Evolutionary conservation across 768 basidiomycete genomes (phyloP).

Genomic region (Clitopilus hobsonii): DNA sequence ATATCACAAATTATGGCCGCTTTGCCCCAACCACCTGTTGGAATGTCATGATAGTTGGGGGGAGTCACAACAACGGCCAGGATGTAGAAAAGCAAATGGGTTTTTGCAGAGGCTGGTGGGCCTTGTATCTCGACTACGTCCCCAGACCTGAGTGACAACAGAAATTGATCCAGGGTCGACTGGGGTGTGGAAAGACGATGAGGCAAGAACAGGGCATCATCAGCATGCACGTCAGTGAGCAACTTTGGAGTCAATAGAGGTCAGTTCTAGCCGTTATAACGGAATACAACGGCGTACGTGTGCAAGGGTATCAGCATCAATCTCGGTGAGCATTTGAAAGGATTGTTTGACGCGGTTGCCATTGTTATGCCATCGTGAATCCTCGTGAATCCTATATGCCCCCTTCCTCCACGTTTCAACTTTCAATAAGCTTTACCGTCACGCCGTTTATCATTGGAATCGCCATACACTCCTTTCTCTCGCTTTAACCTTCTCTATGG

Average conservation of each 20-base stretch:
- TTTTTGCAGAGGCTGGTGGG: constrained; percentile 70
- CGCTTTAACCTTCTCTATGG: constrained; percentile 22
- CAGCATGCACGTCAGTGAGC: constrained; percentile 15
- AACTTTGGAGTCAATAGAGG: no score
- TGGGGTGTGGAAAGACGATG: constrained; percentile 25
- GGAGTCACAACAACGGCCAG: constrained; percentile 59
- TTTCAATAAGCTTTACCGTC: background rate
- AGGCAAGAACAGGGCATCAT: constrained; percentile 24
- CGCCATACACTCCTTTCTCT: constrained; percentile 2
- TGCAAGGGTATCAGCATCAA: constrained; percentile 35
- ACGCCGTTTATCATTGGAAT: background rate
- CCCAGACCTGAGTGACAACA: constrained; percentile 31
- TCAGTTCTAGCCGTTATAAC: background rate
- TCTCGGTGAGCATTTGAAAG: constrained; percentile 24
- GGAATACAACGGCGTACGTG: constrained; percentile 7
- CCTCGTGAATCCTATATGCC: constrained; percentile 4
- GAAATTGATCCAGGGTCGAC: constrained; percentile 12
- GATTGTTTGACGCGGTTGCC: constrained; percentile 4
- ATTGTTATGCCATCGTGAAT: constrained; percentile 4
- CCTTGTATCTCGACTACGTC: constrained; percentile 79
- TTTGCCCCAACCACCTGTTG: constrained; percentile 58
- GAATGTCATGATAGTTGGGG: constrained; percentile 17
- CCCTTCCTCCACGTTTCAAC: background rate
- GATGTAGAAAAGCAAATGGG: constrained; percentile 68
- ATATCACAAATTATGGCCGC: constrained; percentile 67